A percentile compares a stretch with the other conserved stretches of the same genome.
Evolutionary conservation across 2,329 filamentous ascomycete species (phyloP).

Genomic region (Aspergillus pseudoviridinutans): DNA sequence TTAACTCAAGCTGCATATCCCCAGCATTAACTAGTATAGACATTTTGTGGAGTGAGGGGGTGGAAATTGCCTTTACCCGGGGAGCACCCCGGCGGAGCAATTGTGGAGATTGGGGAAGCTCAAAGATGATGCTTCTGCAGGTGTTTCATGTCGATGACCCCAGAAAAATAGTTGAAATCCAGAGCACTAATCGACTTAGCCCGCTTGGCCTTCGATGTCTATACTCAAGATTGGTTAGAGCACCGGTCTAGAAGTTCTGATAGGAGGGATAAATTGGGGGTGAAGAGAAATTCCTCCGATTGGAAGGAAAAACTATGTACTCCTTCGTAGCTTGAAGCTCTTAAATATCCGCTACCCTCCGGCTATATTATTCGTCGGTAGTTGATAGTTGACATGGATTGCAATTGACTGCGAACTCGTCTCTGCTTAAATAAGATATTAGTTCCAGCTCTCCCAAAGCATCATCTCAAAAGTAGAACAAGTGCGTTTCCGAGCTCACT

Average conservation of each 20-base stretch:
- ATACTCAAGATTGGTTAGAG: background rate
- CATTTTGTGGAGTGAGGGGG: background rate
- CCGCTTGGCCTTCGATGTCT: background rate
- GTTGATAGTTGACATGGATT: background rate
- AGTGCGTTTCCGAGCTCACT: no score
- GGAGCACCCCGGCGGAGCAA: background rate
- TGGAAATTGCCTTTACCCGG: background rate
- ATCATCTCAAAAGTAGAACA: no score
- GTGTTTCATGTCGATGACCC: background rate
- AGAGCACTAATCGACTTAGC: background rate
- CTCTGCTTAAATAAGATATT: no score
- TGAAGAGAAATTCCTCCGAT: constrained; percentile 7
- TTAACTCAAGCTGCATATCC: background rate
- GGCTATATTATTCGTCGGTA: background rate
- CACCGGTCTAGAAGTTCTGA: constrained; percentile 2
- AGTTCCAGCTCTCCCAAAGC: no score
- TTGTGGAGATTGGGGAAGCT: background rate
- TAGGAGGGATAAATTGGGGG: constrained; percentile 15
- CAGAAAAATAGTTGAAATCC: background rate
- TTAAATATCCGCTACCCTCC: background rate
- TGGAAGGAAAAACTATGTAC: constrained; percentile 10
- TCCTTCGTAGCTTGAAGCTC: background rate
- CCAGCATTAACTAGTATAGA: background rate
- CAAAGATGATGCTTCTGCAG: background rate
- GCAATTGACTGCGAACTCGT: background rate